phyloP scores from a whole-genome alignment of 306 rosid species.

The Urtica urens region DNA sequence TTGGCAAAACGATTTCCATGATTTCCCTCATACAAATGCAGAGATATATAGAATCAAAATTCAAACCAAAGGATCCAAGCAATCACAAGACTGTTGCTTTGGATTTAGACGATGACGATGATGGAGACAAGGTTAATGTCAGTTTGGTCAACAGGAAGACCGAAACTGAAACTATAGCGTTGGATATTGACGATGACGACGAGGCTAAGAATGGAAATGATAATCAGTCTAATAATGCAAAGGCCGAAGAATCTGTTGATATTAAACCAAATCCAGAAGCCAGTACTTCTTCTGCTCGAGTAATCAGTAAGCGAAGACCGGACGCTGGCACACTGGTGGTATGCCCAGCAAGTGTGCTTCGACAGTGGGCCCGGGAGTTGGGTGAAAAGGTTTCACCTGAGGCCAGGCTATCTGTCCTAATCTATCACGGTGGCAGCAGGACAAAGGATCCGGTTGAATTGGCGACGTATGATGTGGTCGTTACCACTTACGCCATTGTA shows the following conservation, averaged over 20 bases:
- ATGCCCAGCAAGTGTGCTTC: conserved; percentile 93
- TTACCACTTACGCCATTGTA: conserved; percentile 84
- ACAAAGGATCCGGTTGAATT: conserved; percentile 74
- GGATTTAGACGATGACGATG: conserved; percentile 77
- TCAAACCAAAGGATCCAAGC: conserved; percentile 40
- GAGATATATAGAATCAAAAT: conserved; percentile 46
- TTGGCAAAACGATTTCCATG: conserved; percentile 93
- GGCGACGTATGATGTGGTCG: conserved; percentile 80
- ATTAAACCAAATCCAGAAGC: conserved; percentile 39
- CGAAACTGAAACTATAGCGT: conserved; percentile 57
- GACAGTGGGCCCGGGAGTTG: conserved; percentile 95
- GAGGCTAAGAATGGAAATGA: conserved; percentile 30
- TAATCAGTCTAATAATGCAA: conserved; percentile 27
- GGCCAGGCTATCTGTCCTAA: conserved; percentile 49
- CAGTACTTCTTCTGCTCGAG: conserved; percentile 45
- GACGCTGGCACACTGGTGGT: conserved; percentile 96
- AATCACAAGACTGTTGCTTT: conserved; percentile 64
- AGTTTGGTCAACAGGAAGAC: too few relatives aligned
- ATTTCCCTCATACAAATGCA: conserved; percentile 87
- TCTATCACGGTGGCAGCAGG: conserved; percentile 90
- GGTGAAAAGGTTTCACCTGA: conserved; percentile 75
- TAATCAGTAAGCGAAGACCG: conserved; percentile 62
- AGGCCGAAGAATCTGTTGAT: conserved; percentile 35
- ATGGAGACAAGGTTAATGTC: too few relatives aligned
- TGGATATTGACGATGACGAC: conserved; percentile 77